phyloP scores from a whole-genome alignment of 2,329 filamentous ascomycete genomes.

The Neopestalotiopsis sp. region DNA sequence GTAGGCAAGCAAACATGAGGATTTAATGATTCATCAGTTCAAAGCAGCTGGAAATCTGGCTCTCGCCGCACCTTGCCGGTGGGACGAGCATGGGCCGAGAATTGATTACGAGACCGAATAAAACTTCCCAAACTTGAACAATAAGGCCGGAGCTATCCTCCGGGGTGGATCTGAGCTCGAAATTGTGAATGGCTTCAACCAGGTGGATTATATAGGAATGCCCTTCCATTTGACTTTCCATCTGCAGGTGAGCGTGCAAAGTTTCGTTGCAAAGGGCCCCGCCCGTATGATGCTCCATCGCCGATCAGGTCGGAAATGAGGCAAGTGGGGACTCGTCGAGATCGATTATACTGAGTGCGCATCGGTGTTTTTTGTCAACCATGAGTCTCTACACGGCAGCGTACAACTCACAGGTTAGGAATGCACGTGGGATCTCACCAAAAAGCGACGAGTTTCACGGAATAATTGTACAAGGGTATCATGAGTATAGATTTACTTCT shows the following conservation, averaged over 20 bases:
- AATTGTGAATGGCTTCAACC: conserved; percentile 7
- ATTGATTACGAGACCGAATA: conserved; percentile 1
- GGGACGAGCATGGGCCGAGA: background rate
- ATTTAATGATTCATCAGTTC: background rate
- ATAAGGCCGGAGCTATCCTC: background rate
- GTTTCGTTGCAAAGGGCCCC: background rate
- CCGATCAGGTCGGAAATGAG: background rate
- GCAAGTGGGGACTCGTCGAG: background rate
- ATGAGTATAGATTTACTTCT: conserved; percentile 10
- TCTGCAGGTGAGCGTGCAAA: background rate
- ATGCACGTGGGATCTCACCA: background rate
- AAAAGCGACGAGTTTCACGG: background rate
- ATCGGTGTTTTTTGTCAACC: conserved; percentile 3
- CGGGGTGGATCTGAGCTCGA: background rate
- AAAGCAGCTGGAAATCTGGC: background rate
- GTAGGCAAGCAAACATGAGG: background rate
- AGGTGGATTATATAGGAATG: background rate
- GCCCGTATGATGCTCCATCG: background rate
- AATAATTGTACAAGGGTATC: conserved; percentile 15
- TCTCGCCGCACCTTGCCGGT: background rate
- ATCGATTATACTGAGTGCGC: conserved; percentile 2
- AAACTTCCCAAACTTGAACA: background rate
- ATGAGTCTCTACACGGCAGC: background rate
- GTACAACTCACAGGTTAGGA: background rate
- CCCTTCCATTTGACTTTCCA: background rate